phyloP scores from a whole-genome alignment of 176 grass and related monocot genomes.

The Miscanthus lutarioriparius region DNA sequence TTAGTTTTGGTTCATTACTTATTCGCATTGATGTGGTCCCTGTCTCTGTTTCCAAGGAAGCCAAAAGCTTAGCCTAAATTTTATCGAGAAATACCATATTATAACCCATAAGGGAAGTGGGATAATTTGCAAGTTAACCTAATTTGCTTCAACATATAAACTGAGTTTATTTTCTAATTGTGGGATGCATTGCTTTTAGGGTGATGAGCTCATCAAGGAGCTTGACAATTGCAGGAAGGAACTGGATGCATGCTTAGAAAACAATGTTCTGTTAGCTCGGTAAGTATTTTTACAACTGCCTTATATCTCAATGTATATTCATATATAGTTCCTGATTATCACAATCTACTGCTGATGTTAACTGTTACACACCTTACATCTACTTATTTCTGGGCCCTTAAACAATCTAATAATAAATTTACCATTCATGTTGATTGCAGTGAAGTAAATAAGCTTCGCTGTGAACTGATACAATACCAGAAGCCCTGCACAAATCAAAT shows the following conservation, averaged over 20 bases:
- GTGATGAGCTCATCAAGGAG: conserved; percentile 44
- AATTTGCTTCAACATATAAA: conserved; percentile 30
- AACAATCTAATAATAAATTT: conserved; percentile 8
- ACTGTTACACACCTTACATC: background rate
- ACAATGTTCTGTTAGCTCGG: conserved; percentile 56
- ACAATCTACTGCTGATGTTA: conserved; percentile 4
- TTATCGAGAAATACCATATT: conserved; percentile 21
- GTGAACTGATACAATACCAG: conserved; percentile 56
- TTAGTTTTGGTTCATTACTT: conserved; percentile 26
- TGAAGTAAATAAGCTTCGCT: conserved; percentile 59
- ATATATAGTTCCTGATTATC: background rate
- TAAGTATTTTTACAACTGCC: conserved; percentile 34
- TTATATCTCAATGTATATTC: conserved; percentile 14
- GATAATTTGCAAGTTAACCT: conserved; percentile 1
- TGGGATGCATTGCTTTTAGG: conserved; percentile 40
- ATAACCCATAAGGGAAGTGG: background rate
- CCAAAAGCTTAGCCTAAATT: background rate
- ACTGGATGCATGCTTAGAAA: conserved; percentile 51
- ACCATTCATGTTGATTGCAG: conserved; percentile 37
- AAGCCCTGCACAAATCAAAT: conserved; percentile 34
- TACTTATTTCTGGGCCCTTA: conserved; percentile 23
- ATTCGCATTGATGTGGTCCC: background rate
- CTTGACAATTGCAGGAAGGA: conserved; percentile 53
- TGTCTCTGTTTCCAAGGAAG: conserved; percentile 1
- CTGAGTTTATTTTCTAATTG: conserved; percentile 14